Percentiles rank a stretch among this genome's conserved stretches.
Evolutionary conservation across 495 filamentous ascomycete species (phyloP).

Genomic region (Lophiotrema nucula): DNA sequence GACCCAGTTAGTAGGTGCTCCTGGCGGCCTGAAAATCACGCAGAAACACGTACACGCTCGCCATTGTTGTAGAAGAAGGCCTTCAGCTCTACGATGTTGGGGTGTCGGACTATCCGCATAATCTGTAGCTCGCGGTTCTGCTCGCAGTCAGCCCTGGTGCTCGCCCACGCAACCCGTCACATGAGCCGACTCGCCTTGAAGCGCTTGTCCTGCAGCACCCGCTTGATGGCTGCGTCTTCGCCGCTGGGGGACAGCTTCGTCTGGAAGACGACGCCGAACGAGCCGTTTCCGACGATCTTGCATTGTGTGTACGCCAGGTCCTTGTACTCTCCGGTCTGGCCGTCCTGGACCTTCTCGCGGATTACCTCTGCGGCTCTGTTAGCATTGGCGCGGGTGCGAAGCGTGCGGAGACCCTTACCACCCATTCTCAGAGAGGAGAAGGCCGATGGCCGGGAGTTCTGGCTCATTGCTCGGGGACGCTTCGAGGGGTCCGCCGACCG

Average conservation of each 20-base stretch:
- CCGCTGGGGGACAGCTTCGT: slow-evolving; percentile 96
- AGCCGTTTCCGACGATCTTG: slow-evolving; percentile 99
- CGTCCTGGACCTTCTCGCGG: slow-evolving; percentile 98
- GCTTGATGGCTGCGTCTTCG: slow-evolving; percentile 98
- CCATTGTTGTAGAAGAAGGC: slow-evolving; percentile 99
- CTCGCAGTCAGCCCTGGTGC: slow-evolving; percentile 40
- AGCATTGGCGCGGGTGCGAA: slow-evolving; percentile 12
- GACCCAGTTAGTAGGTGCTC: slow-evolving; percentile 16
- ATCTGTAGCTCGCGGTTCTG: slow-evolving; percentile 99
- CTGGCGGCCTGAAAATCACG: too few species aligned
- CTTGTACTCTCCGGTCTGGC: slow-evolving; percentile 88
- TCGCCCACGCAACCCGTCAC: slow-evolving; percentile 3
- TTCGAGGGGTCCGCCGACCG: slow-evolving; percentile 17
- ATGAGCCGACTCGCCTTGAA: slow-evolving; percentile 72
- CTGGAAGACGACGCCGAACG: slow-evolving; percentile 98
- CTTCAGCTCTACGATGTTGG: slow-evolving; percentile 97
- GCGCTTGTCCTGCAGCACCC: slow-evolving; percentile 96
- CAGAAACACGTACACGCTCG: slow-evolving; percentile 66
- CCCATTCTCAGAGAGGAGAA: slow-evolving; percentile 80
- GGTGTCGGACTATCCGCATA: slow-evolving; percentile 98
- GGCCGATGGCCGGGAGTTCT: slow-evolving; percentile 70
- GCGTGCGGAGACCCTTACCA: slow-evolving; percentile 54
- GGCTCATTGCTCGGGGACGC: slow-evolving; percentile 57
- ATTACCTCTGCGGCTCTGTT: slow-evolving; percentile 73
- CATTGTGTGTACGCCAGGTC: slow-evolving; percentile 98